Base-by-base conservation (phyloP, 495 filamentous ascomycete species). In the Penicillium antarcticum region DNA sequence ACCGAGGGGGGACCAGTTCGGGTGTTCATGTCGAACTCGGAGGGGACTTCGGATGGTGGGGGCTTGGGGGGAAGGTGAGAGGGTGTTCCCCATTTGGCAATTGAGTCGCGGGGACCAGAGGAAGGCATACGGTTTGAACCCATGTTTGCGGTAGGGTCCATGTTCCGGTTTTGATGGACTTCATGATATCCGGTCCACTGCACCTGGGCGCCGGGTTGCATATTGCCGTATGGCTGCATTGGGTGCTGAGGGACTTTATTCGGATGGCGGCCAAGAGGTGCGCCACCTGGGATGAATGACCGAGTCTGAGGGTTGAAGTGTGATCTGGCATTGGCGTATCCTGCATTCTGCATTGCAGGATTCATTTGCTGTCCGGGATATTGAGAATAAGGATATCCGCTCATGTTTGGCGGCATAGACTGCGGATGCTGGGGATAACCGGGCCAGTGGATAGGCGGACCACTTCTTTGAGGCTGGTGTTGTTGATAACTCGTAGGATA, bases 281-380 rank as follows among this genome's bases (percentile, higher is more conserved):
- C 50, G 37, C 65, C 61, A 17, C 79, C 77, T 17, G 92, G 92
- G 36, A 96, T 80, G 61, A 97, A 97, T 2, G 89, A 84, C 52
- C 91, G 87, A 10, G 88, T 96, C 67, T 95, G 91, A 0, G 92
- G 92, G 58, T 97, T 96, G 75, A 97, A 96, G 17, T 87, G 80
- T 60, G 89, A 87, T 18, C 90, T 77, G 61, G 84, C 87, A 68
- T 87, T 77, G 61, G 84, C 87, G 67, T 87, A 95, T 68, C 85
- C 90, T 14, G 87, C 57, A 45, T 60, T 82, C 62, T 86, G 84
- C 36, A 85, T 76, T 45, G 82, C 79, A 34, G 83, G 69, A 45
- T 84, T 82, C 62, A 87, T 79, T 47, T 76, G 75, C 55, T 89
- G 84, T 12, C 75, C 82, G 3, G 89, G 89, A 23, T 92, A 78